phyloP scores from a whole-genome alignment of 176 grass and related monocot species.

The Musa beccarii region DNA sequence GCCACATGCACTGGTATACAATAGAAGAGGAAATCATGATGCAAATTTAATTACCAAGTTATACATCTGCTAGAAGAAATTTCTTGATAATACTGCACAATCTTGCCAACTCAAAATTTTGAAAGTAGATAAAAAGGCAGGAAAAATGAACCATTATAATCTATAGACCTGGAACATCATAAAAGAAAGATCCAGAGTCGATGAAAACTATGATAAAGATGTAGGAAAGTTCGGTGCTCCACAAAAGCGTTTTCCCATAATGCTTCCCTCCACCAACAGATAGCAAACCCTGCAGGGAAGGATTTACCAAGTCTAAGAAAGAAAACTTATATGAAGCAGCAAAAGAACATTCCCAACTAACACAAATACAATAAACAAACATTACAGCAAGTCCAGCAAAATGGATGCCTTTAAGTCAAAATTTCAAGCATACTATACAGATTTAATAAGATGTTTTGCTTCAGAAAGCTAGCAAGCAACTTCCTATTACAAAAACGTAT shows the following conservation, averaged over 20 bases:
- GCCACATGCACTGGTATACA: too few relatives aligned
- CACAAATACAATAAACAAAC: neutral
- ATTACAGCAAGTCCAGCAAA: neutral
- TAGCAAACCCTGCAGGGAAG: conserved; percentile 38
- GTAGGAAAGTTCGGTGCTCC: conserved; percentile 88
- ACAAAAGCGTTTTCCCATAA: conserved; percentile 97
- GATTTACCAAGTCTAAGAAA: neutral
- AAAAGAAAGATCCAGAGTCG: conserved; percentile 96
- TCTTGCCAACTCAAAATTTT: neutral
- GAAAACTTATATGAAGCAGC: neutral
- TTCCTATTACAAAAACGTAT: too few relatives aligned
- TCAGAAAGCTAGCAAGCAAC: neutral
- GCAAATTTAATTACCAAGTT: too few relatives aligned
- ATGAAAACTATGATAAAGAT: conserved; percentile 98
- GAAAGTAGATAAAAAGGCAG: neutral
- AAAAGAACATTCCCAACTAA: neutral
- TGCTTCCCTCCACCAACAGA: conserved; percentile 40
- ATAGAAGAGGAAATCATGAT: too few relatives aligned
- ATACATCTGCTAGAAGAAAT: neutral
- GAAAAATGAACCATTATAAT: neutral
- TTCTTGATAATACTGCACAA: neutral
- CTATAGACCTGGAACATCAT: conserved; percentile 52
- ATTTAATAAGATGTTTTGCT: neutral
- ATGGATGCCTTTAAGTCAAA: neutral
- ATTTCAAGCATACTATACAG: neutral